These are phyloP conservation scores for Fistulina hepatica DNA, from an alignment of 1,284 basidiomycete species.

Conservation along the genomic window DNA sequence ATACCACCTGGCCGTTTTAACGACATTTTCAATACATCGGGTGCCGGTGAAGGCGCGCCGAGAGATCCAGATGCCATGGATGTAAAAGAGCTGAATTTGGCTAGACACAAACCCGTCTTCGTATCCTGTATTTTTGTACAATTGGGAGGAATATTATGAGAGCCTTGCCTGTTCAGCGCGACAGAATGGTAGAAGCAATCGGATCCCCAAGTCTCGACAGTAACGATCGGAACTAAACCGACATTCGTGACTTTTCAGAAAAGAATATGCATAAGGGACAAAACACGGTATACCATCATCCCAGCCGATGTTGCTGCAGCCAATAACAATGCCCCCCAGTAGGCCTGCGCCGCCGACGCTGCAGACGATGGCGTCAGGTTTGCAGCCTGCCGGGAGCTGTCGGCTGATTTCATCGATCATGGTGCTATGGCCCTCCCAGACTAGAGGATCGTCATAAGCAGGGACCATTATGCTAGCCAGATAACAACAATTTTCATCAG, in stretches of 20 bases:
- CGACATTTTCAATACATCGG: constrained; percentile 50
- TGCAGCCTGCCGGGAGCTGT: constrained; percentile 40
- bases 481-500: not conserved
- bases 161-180: constrained; percentile 38
- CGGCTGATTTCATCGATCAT: constrained; percentile 51
- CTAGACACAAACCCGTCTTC: constrained; percentile 37
- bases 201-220: constrained; percentile 58
- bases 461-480: constrained; percentile 47
- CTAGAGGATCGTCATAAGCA: constrained; percentile 51
- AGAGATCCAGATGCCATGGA: constrained; percentile 58
- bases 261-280: not conserved
- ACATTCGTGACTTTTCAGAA: constrained; percentile 6
- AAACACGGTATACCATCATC: constrained; percentile 49
- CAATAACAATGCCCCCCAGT: constrained; percentile 54
- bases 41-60: constrained; percentile 54
- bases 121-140: constrained; percentile 30
- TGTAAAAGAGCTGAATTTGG: constrained; percentile 42
- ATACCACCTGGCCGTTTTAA: constrained; percentile 45
- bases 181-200: constrained; percentile 65
- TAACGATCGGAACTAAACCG: constrained; percentile 46
- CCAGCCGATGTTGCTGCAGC: constrained; percentile 52
- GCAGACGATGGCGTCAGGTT: constrained; percentile 65
- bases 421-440: constrained; percentile 67
- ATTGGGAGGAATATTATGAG: constrained; percentile 25
- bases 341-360: constrained; percentile 67